Evolutionary conservation across 345 rosid genomes (phyloP).

Genomic region (Cardiospermum halicacabum): DNA sequence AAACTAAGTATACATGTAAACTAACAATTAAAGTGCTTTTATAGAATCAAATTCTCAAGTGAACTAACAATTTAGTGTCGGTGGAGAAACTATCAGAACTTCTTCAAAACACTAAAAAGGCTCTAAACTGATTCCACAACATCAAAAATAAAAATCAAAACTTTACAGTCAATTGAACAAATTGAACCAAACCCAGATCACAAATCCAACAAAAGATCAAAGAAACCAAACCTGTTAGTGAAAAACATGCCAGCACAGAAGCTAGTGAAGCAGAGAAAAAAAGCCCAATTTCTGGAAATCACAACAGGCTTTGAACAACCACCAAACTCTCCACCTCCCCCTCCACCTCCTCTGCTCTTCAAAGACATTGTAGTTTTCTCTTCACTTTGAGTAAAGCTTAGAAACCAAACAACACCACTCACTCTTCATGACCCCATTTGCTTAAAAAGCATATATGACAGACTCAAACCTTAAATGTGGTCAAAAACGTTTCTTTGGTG

Average conservation of each 20-base stretch:
- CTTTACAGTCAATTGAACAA: neutral
- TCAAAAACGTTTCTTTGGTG: neutral
- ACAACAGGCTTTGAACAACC: slow-evolving; percentile 39
- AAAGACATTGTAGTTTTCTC: slow-evolving; percentile 41
- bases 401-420: no score
- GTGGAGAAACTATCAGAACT: neutral
- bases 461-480: slow-evolving; percentile 5
- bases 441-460: slow-evolving; percentile 14
- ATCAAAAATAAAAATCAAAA: neutral
- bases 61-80: slow-evolving; percentile 1
- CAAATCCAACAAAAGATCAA: slow-evolving; percentile 3
- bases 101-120: neutral
- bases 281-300: slow-evolving; percentile 45
- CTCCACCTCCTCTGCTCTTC: slow-evolving; percentile 47
- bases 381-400: no score
- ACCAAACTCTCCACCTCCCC: slow-evolving; percentile 27
- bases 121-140: neutral
- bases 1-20: no score
- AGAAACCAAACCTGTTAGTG: slow-evolving; percentile 56
- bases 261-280: slow-evolving; percentile 61
- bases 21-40: no score
- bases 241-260: slow-evolving; percentile 78
- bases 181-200: slow-evolving; percentile 3
- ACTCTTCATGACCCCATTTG: slow-evolving; percentile 18
- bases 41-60: no score